Conservation (phyloP, 1,284 basidiomycete genomes). For the Anthracocystis panici-leucophaei region DNA sequence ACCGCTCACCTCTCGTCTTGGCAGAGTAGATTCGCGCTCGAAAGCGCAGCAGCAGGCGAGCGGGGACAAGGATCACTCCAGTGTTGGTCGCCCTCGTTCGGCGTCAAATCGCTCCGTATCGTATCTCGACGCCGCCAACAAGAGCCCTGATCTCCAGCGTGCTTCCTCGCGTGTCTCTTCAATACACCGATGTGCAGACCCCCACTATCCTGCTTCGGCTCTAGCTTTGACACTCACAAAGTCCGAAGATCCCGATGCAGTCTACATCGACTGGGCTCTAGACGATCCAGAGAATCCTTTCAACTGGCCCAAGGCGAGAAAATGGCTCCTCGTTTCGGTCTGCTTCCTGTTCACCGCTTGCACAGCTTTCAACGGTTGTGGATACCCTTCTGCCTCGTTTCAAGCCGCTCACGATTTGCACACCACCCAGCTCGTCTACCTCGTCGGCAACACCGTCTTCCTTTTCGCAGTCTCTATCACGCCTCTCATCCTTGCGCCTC, state of each 20-base stretch:
- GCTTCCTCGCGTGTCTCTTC: conserved; percentile 45
- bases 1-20: conserved; percentile 35
- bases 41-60: neutral
- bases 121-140: conserved; percentile 33
- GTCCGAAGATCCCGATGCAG: conserved; percentile 38
- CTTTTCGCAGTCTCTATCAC: conserved; percentile 55
- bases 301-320: conserved; percentile 51
- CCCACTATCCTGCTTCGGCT: conserved; percentile 37
- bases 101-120: conserved; percentile 30
- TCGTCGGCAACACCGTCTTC: conserved; percentile 49
- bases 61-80: neutral
- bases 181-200: conserved; percentile 36
- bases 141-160: conserved; percentile 32
- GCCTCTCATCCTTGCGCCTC: conserved; percentile 55
- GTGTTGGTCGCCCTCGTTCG: conserved; percentile 23
- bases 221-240: conserved; percentile 48
- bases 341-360: conserved; percentile 55
- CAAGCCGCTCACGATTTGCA: conserved; percentile 29
- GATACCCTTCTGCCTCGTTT: conserved; percentile 40
- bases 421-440: conserved; percentile 43
- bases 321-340: conserved; percentile 42
- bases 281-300: conserved; percentile 57
- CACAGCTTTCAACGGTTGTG: conserved; percentile 60
- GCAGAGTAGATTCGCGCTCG: conserved; percentile 25
- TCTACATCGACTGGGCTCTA: conserved; percentile 57